Evolutionary conservation across 805 yeast species (phyloP), one percentile per base, ranked within the genome.

Genomic region (Cyberlindnera euphorbiiphila): DNA sequence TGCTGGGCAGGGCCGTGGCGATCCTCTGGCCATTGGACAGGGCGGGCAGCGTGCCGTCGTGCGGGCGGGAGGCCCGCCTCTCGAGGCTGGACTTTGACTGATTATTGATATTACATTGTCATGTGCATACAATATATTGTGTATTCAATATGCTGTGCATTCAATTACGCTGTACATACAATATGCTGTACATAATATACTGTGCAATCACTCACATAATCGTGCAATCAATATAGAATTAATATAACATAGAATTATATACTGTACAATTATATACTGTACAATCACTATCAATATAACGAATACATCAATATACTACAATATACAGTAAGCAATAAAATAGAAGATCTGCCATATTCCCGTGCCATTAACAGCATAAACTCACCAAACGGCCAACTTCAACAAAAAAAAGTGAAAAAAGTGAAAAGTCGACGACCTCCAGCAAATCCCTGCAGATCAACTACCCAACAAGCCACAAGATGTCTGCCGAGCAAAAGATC

Each of bases 21-120:
- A 68, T 89, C 1, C 59, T 88, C 30, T 86, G 84, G 81, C 97
- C 96, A 1, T 64, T 71, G 3, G 54, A 59, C 21, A 66, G 85
- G 42, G 64, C 72, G 56, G 81, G 82, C 1, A 50, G 51, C 0
- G 59, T 74, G n/a, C 68, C 71, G 1, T 37, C 31, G 1, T 80
- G 82, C 13, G 81, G 81, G 2, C 56, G 81, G 44, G 76, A 72
- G 48, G 73, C 74, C 22, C 50, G 76, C 25, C 59, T 53, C 14
- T 33, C 40, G n/a, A 31, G 30, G 23, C 29, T 42, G 32, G 46
- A 43, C 10, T 42, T 21, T 18, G 42, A 36, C 15, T 41, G 34
- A 28, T 14, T 9, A 11, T 12, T 16, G 7, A 21, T 21, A 21
- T 21, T 9, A 21, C 24, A 21, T 21, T 21, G 24, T n/a, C n/a